Evolutionary conservation across 164 flowering plant species (phyloP).

Genomic region (Annona cherimola): DNA sequence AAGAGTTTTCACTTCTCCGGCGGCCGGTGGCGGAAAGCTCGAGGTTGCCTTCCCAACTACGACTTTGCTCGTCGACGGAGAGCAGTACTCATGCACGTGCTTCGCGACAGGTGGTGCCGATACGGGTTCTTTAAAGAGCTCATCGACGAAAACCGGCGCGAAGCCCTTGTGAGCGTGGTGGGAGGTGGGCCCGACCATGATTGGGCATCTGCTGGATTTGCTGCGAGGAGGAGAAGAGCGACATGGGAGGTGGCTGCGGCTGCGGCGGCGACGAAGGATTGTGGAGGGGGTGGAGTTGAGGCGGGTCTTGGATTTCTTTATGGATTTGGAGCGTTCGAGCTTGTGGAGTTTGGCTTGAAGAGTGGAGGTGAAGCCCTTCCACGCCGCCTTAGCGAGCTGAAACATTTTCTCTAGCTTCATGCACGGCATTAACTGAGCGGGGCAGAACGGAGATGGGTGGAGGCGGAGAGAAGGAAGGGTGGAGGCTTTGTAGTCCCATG

Average conservation of each 20-base stretch:
- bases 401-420: slow-evolving; percentile 35
- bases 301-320: slow-evolving; percentile 17
- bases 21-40: not conserved
- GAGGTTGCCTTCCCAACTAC: not conserved
- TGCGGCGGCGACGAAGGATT: not conserved
- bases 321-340: slow-evolving; percentile 28
- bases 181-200: slow-evolving; percentile 1
- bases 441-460: not conserved
- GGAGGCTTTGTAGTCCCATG: not conserved
- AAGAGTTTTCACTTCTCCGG: not conserved
- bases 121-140: slow-evolving; percentile 33
- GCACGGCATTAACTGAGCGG: slow-evolving; percentile 29
- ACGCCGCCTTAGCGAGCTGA: slow-evolving; percentile 39
- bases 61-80: no score
- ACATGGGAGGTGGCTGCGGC: not conserved
- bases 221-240: not conserved
- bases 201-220: not conserved
- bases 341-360: slow-evolving; percentile 37
- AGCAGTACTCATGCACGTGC: no score
- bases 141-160: slow-evolving; percentile 39
- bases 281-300: slow-evolving; percentile 7
- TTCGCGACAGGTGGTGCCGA: not conserved
- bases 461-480: not conserved
- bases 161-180: slow-evolving; percentile 6
- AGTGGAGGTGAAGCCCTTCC: slow-evolving; percentile 50